These are phyloP conservation scores for Aspergillus texensis DNA, from an alignment of 2,329 filamentous ascomycete genomes.

Conservation along the genomic window DNA sequence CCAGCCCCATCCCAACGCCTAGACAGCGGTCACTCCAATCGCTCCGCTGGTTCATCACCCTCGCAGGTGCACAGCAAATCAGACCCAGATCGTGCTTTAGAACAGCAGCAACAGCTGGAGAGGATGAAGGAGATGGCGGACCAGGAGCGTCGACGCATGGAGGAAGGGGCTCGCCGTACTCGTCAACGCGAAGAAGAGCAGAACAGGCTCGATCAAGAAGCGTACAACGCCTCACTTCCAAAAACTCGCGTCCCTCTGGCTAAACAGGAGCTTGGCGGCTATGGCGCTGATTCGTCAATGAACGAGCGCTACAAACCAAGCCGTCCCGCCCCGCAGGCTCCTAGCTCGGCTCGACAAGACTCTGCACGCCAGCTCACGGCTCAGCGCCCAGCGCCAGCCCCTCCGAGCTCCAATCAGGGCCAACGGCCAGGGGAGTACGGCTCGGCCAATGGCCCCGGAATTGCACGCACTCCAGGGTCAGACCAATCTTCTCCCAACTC, in stretches of 20 bases:
- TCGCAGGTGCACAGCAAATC: conserved; percentile 49
- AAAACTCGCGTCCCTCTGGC: conserved; percentile 78
- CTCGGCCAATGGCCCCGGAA: conserved; percentile 32
- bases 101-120: conserved; percentile 47
- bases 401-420: conserved; percentile 53
- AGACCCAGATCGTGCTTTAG: conserved; percentile 57
- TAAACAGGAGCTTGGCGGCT: conserved; percentile 85
- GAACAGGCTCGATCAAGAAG: conserved; percentile 75
- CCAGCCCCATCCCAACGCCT: conserved; percentile 51
- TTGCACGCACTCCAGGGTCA: conserved; percentile 38
- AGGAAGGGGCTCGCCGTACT: conserved; percentile 57
- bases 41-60: conserved; percentile 38
- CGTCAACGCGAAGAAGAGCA: conserved; percentile 58
- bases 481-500: conserved; percentile 39
- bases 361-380: conserved; percentile 62
- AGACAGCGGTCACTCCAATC: conserved; percentile 45
- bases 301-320: conserved; percentile 76
- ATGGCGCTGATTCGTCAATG: conserved; percentile 56
- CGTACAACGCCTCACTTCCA: conserved; percentile 86
- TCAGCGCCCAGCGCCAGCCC: conserved; percentile 80
- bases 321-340: conserved; percentile 80
- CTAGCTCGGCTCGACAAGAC: conserved; percentile 56
- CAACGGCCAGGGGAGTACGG: conserved; percentile 25
- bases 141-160: conserved; percentile 50
- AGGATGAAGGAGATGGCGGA: conserved; percentile 61